A percentile compares a stretch with the other conserved stretches of the same genome.
Conservation (phyloP, 2,329 filamentous ascomycete genomes). For the Pezicula carpinea region DNA sequence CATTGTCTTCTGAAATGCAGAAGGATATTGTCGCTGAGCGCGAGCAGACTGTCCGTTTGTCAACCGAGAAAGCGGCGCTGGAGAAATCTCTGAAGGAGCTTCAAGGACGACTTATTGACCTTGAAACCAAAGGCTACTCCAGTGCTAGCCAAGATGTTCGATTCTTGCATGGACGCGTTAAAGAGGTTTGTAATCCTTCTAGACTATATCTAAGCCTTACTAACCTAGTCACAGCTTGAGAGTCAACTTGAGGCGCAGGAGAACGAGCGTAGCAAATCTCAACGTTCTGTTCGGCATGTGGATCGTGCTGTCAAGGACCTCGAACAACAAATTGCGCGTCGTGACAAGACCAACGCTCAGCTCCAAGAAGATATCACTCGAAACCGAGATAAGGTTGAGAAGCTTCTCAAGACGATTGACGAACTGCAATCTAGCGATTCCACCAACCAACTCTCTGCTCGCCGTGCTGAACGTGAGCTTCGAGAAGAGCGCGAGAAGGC, state of each 20-base stretch:
- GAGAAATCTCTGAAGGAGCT: constrained; percentile 90
- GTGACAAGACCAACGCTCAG: constrained; percentile 80
- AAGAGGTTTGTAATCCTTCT: constrained; percentile 65
- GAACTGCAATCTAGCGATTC: constrained; percentile 89
- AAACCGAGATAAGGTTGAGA: constrained; percentile 85
- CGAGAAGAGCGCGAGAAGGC: constrained; percentile 82
- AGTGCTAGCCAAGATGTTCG: constrained; percentile 92
- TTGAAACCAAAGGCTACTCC: constrained; percentile 96
- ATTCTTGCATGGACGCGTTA: constrained; percentile 88
- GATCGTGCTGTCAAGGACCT: constrained; percentile 93
- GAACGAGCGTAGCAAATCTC: constrained; percentile 70
- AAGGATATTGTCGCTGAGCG: constrained; percentile 86
- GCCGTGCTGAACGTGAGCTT: constrained; percentile 84
- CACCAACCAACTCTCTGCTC: constrained; percentile 71
- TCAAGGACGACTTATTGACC: constrained; percentile 82
- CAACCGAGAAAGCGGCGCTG: constrained; percentile 83
- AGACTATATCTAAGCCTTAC: constrained; percentile 13
- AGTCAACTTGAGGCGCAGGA: constrained; percentile 80
- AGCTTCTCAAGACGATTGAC: constrained; percentile 85
- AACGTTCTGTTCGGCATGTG: constrained; percentile 84
- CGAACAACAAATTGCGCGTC: constrained; percentile 85
- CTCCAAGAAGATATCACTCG: constrained; percentile 79
- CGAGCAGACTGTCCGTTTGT: constrained; percentile 73
- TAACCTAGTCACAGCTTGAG: constrained; percentile 64
- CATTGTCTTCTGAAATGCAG: constrained; percentile 81